Evolutionary conservation across 441 rosid species (phyloP).

Genomic region (Euphorbia schlechtendalii): DNA sequence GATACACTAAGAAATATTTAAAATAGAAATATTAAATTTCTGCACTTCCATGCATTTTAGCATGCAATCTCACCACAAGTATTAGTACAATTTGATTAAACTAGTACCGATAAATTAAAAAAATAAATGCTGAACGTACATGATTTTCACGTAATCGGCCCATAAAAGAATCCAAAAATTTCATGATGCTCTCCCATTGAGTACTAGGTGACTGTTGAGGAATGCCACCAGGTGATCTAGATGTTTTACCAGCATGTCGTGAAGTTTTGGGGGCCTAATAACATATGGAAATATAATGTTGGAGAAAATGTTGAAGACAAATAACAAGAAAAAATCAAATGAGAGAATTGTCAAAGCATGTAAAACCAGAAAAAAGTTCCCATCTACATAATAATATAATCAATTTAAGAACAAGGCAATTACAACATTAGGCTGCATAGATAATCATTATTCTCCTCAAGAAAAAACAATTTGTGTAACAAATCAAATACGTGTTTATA

Average conservation of each 20-base stretch:
- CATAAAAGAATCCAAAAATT: constrained; percentile 90
- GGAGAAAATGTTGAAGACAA: constrained; percentile 11
- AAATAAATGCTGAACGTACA: constrained; percentile 40
- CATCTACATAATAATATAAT: too few species aligned
- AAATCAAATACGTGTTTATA: too few species aligned
- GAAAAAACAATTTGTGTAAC: neutral
- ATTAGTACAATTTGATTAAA: neutral
- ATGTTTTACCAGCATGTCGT: constrained; percentile 67
- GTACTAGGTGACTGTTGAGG: constrained; percentile 58
- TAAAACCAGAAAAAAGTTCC: neutral
- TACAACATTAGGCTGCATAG: neutral
- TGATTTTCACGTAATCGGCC: constrained; percentile 67
- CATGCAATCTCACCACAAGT: too few species aligned
- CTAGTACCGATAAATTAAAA: neutral
- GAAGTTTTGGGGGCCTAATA: constrained; percentile 78
- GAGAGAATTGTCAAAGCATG: neutral
- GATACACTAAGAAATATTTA: too few species aligned
- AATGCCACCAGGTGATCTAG: constrained; percentile 68
- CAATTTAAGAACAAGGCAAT: neutral
- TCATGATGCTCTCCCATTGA: constrained; percentile 91
- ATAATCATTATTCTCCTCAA: neutral
- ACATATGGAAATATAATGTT: neutral
- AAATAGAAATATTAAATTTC: neutral
- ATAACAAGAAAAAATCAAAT: constrained; percentile 1
- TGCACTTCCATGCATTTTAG: too few species aligned